These are phyloP conservation scores for Fonsecaea monophora DNA, from an alignment of 2,329 filamentous ascomycete genomes.

Conservation along the genomic window DNA sequence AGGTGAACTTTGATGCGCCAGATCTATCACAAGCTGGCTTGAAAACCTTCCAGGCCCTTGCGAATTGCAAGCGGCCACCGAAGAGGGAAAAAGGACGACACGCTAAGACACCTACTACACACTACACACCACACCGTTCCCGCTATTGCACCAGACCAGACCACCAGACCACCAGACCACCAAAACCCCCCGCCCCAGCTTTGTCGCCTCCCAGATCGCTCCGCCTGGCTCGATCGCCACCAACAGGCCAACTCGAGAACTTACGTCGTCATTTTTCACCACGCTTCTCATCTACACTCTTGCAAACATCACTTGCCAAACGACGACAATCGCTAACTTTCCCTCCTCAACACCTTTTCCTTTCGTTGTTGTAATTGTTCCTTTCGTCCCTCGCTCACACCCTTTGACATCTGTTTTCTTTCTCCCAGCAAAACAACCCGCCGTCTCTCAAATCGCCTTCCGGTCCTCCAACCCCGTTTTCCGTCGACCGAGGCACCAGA, in stretches of 20 bases:
- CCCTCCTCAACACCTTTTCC: slow-evolving; percentile 20
- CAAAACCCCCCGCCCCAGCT: slow-evolving; percentile 2
- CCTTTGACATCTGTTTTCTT: slow-evolving; percentile 11
- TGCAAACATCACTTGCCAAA: slow-evolving; percentile 27
- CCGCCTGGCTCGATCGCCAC: slow-evolving; percentile 31
- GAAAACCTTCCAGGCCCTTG: slow-evolving; percentile 5
- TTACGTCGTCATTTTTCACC: slow-evolving; percentile 35
- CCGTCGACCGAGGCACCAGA: slow-evolving; percentile 27
- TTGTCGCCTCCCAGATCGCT: slow-evolving; percentile 12
- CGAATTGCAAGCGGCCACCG: slow-evolving; percentile 8
- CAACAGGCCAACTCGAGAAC: slow-evolving; percentile 25
- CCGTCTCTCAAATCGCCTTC: slow-evolving; percentile 4
- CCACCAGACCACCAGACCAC: slow-evolving; percentile 4
- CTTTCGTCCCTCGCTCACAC: slow-evolving; percentile 34
- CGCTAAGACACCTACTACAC: background rate
- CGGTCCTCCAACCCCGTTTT: slow-evolving; percentile 15
- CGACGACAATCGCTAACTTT: slow-evolving; percentile 31
- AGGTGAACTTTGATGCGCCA: slow-evolving; percentile 7
- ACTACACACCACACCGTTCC: slow-evolving; percentile 18
- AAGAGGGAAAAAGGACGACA: slow-evolving; percentile 8
- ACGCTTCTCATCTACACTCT: slow-evolving; percentile 18
- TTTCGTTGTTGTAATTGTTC: slow-evolving; percentile 35
- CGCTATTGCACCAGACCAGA: slow-evolving; percentile 5
- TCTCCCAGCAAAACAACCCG: background rate
- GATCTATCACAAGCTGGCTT: slow-evolving; percentile 5